Evolutionary conservation across 345 rosid genomes (phyloP), one percentile per base, ranked within the genome.

Genomic region (Gossypium sturtianum): DNA sequence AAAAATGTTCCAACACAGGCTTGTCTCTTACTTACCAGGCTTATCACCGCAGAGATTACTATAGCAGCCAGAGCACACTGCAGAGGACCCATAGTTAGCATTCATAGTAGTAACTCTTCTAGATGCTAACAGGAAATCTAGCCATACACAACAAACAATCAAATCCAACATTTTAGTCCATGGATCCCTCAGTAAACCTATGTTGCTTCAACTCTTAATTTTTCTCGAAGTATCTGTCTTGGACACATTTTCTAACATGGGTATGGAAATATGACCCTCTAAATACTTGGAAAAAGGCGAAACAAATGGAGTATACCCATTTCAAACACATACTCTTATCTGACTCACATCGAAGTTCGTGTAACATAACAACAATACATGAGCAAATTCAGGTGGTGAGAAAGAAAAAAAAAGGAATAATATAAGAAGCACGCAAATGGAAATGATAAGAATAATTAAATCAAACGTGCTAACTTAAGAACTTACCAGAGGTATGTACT

Each of bases 1-100:
- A 44, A 72, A 9, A 52, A n/a, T 64, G 51, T 73, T 49, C 12
- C 9, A 52, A 9, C 45, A 47, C 58, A 65, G 43, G 72, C 23
- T 41, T 29, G 23, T 45, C 57, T 52, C 58, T 64, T 60, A 83
- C 94, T 89, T 80, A 93, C 99, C 93, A 96, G 84, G 78, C 97
- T 89, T 83, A 90, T 90, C 17, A 96, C 99, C 65, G 98, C 99
- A 77, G 98, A 90, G 66, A 88, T 81, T 15, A 96, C 98, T 68
- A 96, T 93, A 63, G 99, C 98, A 76, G 99, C 98, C 82, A 96
- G 85, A 62, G 91, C 91, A 87, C 98, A 96, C 99, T 96, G 97
- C 67, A 82, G 77, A 77, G 27, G 9, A 63, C 58, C n/a, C 49
- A 45, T 12, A 76, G 72, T 86, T 76, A 85, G 81, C 63, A 74